phyloP scores from a whole-genome alignment of 768 basidiomycete genomes.

The Gloeophyllum trabeum region DNA sequence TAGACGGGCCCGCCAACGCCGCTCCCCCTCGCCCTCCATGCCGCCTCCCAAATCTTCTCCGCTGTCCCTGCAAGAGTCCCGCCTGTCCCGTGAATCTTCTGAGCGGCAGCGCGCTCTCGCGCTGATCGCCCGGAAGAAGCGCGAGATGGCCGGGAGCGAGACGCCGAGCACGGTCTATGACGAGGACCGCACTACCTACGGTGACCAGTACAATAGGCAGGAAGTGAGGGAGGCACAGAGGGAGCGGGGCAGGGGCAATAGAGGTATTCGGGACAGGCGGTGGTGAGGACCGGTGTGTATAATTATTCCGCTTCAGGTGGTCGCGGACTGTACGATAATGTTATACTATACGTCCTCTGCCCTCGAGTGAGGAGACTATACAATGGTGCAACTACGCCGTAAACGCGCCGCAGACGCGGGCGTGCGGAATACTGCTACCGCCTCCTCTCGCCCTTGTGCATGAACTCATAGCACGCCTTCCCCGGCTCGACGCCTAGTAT shows the following conservation, averaged over 20 bases:
- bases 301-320: too few relatives aligned
- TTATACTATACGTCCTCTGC: too few relatives aligned
- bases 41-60: neutral
- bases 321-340: too few relatives aligned
- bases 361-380: too few relatives aligned
- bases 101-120: constrained; percentile 70
- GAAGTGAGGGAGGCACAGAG: constrained; percentile 65
- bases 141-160: constrained; percentile 49
- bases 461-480: constrained; percentile 69
- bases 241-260: constrained; percentile 24
- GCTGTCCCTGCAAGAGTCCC: constrained; percentile 9
- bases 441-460: constrained; percentile 53
- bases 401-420: too few relatives aligned
- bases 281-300: too few relatives aligned
- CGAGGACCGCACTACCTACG: too few relatives aligned
- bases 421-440: too few relatives aligned
- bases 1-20: constrained; percentile 10
- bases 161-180: constrained; percentile 60
- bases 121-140: constrained; percentile 54
- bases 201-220: constrained; percentile 56
- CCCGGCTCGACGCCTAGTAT: constrained; percentile 78
- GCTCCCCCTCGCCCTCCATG: constrained; percentile 6
- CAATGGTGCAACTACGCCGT: too few relatives aligned
- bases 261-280: neutral
- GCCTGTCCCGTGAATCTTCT: constrained; percentile 60